Evolutionary conservation across 805 yeast species (phyloP).

Genomic region (Teunomyces stri): DNA sequence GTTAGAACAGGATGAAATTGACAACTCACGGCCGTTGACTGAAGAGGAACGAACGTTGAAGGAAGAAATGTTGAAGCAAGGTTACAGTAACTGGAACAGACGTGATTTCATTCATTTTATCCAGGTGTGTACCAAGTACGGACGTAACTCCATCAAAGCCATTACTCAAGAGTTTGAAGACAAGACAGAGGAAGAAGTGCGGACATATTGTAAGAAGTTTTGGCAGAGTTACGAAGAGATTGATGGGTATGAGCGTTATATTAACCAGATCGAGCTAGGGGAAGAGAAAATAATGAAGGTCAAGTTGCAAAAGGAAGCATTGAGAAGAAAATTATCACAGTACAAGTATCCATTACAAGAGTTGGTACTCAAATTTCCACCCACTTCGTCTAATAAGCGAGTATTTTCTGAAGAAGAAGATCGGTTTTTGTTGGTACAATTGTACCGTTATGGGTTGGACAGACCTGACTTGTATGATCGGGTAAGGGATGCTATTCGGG

Average conservation of each 20-base stretch:
- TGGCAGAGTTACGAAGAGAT: constrained; percentile 78
- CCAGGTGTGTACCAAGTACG: constrained; percentile 69
- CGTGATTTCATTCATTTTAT: constrained; percentile 85
- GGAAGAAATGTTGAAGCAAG: constrained; percentile 56
- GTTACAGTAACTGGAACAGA: constrained; percentile 81
- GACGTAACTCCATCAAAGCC: constrained; percentile 67
- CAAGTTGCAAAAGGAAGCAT: constrained; percentile 71
- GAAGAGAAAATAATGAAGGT: constrained; percentile 73
- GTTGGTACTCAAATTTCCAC: constrained; percentile 67
- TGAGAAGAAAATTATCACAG: constrained; percentile 69
- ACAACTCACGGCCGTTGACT: constrained; percentile 74
- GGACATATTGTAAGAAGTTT: constrained; percentile 72
- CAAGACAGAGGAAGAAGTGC: constrained; percentile 76
- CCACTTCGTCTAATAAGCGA: constrained; percentile 58
- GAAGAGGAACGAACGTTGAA: constrained; percentile 74
- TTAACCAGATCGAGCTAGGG: constrained; percentile 80
- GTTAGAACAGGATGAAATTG: constrained; percentile 69
- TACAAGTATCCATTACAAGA: constrained; percentile 80
- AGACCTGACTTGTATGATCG: constrained; percentile 74
- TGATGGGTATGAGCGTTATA: constrained; percentile 84
- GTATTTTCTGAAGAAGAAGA: constrained; percentile 88
- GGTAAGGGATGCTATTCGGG: constrained; percentile 70
- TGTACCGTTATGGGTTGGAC: constrained; percentile 79
- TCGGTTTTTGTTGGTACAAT: constrained; percentile 75
- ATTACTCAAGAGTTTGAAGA: constrained; percentile 81